Evolutionary conservation across 2,329 filamentous ascomycete species (phyloP).

Genomic region (Sclerotinia spermophila): DNA sequence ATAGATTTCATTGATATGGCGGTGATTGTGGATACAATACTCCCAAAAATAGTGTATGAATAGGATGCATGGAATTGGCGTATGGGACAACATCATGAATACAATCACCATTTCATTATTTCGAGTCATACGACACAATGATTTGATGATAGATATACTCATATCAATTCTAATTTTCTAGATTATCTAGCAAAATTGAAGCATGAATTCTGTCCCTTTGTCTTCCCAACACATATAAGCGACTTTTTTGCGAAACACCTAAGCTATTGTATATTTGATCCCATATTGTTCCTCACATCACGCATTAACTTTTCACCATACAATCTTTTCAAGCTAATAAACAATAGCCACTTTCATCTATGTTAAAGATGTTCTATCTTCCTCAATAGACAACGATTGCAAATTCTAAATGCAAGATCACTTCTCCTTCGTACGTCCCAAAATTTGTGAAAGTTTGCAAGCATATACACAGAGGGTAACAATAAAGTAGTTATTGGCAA

Average conservation of each 20-base stretch:
- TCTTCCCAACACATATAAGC: background rate
- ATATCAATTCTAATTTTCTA: background rate
- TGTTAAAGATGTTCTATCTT: background rate
- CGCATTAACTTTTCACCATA: background rate
- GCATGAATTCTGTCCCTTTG: background rate
- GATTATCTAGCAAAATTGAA: background rate
- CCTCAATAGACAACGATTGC: background rate
- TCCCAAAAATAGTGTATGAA: background rate
- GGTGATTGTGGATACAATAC: background rate
- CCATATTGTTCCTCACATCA: background rate
- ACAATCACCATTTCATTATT: slow-evolving; percentile 1
- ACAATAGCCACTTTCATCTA: background rate
- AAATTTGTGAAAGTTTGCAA: background rate
- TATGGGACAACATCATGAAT: background rate
- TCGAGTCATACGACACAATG: background rate
- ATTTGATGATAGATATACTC: background rate
- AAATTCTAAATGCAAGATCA: background rate
- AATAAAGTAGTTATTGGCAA: background rate
- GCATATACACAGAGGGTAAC: background rate
- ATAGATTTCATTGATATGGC: background rate
- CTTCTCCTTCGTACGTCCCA: background rate
- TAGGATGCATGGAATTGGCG: slow-evolving; percentile 10
- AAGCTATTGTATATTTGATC: background rate
- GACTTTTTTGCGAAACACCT: background rate
- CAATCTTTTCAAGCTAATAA: background rate